Conservation (phyloP, 441 rosid species). For the Arabidopsis hybrid region DNA sequence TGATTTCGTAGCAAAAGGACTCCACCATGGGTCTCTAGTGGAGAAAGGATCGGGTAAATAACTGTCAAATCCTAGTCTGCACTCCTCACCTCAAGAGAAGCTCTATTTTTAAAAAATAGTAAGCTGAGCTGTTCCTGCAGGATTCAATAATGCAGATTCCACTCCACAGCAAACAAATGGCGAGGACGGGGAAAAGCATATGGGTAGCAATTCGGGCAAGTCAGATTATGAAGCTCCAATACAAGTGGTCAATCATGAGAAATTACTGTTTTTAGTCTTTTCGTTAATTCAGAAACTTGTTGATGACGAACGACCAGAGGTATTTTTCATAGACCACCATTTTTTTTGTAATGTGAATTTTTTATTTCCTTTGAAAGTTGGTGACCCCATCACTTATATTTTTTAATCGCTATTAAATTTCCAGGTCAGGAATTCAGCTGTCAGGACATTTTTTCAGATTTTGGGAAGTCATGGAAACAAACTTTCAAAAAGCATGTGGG, state of each 20-base stretch:
- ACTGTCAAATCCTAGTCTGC: conserved; percentile 35
- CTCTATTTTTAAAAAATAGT: conserved; percentile 1
- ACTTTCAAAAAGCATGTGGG: conserved; percentile 96
- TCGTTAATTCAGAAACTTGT: conserved; percentile 96
- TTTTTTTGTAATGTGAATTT: conserved; percentile 21
- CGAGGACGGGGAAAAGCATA: conserved; percentile 54
- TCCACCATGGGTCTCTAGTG: conserved; percentile 52
- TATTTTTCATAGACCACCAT: conserved; percentile 44
- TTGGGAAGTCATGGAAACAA: conserved; percentile 98
- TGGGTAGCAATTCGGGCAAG: conserved; percentile 43
- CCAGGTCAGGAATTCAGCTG: conserved; percentile 99
- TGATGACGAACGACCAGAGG: conserved; percentile 99
- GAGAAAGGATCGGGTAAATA: conserved; percentile 68
- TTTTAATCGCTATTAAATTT: conserved; percentile 19
- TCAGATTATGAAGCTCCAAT: conserved; percentile 49
- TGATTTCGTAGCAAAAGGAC: conserved; percentile 91
- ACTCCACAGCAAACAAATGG: conserved; percentile 53
- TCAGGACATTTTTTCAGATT: conserved; percentile 94
- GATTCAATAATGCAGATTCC: conserved; percentile 46
- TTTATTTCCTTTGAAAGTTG: conserved; percentile 14
- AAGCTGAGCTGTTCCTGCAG: conserved; percentile 46
- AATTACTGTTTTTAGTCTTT: conserved; percentile 86
- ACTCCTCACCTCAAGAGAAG: conserved; percentile 22
- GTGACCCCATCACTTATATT: conserved; percentile 27
- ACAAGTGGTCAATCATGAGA: conserved; percentile 60